These are phyloP conservation scores for Melaleuca quinquenervia DNA, from an alignment of 345 rosid species.

Conservation along the genomic window DNA sequence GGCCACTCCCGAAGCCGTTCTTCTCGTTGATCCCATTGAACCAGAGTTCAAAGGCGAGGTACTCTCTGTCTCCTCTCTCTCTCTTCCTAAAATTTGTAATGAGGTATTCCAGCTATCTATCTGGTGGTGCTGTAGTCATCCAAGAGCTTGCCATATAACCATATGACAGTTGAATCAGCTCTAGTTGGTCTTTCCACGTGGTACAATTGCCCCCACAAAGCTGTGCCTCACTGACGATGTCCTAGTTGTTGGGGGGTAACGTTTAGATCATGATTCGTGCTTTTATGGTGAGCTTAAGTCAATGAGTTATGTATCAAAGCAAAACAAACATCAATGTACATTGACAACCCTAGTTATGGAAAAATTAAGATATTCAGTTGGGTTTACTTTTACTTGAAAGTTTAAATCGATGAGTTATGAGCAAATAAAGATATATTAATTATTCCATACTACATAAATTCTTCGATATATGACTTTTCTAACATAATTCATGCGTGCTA, in stretches of 20 bases:
- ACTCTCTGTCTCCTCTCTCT: neutral
- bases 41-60: slow-evolving; percentile 81
- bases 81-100: neutral
- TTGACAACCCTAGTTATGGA: neutral
- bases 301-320: too few species aligned
- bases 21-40: slow-evolving; percentile 67
- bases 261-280: too few species aligned
- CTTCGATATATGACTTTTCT: neutral
- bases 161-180: neutral
- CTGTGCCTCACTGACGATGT: too few species aligned
- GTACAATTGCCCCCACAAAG: too few species aligned
- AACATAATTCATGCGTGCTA: fast-evolving
- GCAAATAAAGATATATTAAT: neutral
- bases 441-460: fast-evolving
- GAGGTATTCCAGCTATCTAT: neutral
- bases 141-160: neutral
- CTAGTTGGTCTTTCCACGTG: neutral
- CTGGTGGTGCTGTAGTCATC: neutral
- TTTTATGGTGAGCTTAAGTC: too few species aligned
- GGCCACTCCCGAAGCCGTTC: slow-evolving; percentile 74
- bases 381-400: neutral
- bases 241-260: too few species aligned
- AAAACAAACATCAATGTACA: neutral
- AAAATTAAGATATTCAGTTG: neutral
- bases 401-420: neutral